Conservation (phyloP, 208 protist species). For the Angomonas ambiguus region DNA sequence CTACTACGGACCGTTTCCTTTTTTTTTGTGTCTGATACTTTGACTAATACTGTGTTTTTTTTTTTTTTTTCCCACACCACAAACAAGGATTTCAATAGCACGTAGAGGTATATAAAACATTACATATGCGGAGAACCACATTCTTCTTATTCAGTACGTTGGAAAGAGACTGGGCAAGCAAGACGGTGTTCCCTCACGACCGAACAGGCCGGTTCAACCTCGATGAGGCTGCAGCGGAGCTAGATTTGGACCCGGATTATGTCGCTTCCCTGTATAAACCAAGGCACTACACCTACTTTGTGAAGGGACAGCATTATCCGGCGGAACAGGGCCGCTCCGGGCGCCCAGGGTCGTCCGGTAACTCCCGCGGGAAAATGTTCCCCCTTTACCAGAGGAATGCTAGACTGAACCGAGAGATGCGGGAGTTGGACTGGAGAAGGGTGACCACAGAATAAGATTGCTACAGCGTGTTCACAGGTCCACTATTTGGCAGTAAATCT, state of each 20-base stretch:
- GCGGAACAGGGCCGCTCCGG: constrained; percentile 71
- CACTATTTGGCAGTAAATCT: no score
- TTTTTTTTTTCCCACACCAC: neutral
- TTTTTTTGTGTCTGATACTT: constrained; percentile 1
- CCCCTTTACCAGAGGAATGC: constrained; percentile 65
- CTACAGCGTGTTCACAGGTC: neutral
- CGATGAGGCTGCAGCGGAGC: constrained; percentile 68
- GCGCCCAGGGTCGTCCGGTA: constrained; percentile 54
- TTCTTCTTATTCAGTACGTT: constrained; percentile 31
- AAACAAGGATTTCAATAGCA: constrained; percentile 1
- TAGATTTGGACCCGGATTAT: constrained; percentile 73
- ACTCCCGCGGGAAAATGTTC: constrained; percentile 68
- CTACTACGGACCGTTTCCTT: neutral
- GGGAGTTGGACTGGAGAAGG: constrained; percentile 38
- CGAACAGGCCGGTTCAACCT: constrained; percentile 80
- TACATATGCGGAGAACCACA: constrained; percentile 6
- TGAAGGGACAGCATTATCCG: constrained; percentile 80
- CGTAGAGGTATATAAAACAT: neutral
- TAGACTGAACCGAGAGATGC: constrained; percentile 50
- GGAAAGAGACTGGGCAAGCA: constrained; percentile 51
- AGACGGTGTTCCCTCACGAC: constrained; percentile 48
- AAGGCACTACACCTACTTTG: constrained; percentile 68
- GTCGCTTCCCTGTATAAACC: constrained; percentile 78
- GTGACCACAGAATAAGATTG: constrained; percentile 58
- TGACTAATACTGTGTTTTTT: constrained; percentile 7